phyloP scores from a whole-genome alignment of 2,329 filamentous ascomycete species.

The Pseudocercospora ulei region DNA sequence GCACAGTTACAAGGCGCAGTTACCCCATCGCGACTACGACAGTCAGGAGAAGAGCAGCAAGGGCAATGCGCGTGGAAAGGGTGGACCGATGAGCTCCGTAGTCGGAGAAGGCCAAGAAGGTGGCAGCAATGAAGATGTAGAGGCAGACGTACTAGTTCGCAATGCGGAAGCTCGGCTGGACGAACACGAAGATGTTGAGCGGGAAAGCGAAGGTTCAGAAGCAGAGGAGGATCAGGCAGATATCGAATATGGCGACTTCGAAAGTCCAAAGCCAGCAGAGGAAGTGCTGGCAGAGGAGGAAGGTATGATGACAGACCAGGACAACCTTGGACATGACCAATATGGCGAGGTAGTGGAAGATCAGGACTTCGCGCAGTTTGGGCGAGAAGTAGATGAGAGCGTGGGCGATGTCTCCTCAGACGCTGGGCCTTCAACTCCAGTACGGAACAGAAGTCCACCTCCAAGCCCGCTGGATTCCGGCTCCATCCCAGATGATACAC shows the following conservation, averaged over 20 bases:
- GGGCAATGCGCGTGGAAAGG: slow-evolving; percentile 46
- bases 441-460: slow-evolving; percentile 28
- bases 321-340: slow-evolving; percentile 7
- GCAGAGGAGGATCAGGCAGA: slow-evolving; percentile 4
- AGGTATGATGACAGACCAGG: slow-evolving; percentile 12
- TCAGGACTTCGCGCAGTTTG: slow-evolving; percentile 24
- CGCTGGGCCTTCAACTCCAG: slow-evolving; percentile 23
- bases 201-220: slow-evolving; percentile 9
- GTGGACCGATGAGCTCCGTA: slow-evolving; percentile 58
- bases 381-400: slow-evolving; percentile 9
- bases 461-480: slow-evolving; percentile 61
- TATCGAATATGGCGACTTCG: slow-evolving; percentile 20
- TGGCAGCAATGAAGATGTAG: slow-evolving; percentile 48
- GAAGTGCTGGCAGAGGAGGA: slow-evolving; percentile 18
- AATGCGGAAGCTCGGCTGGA: slow-evolving; percentile 25
- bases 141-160: slow-evolving; percentile 33
- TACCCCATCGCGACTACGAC: neutral
- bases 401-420: slow-evolving; percentile 17
- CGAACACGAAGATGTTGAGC: slow-evolving; percentile 22
- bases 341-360: slow-evolving; percentile 20
- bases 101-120: slow-evolving; percentile 53
- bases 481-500: slow-evolving; percentile 73
- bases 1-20: neutral
- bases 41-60: slow-evolving; percentile 15
- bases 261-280: slow-evolving; percentile 10